These are phyloP conservation scores for Trypanosoma rangeli DNA, from an alignment of 208 protist genomes.

Conservation along the genomic window DNA sequence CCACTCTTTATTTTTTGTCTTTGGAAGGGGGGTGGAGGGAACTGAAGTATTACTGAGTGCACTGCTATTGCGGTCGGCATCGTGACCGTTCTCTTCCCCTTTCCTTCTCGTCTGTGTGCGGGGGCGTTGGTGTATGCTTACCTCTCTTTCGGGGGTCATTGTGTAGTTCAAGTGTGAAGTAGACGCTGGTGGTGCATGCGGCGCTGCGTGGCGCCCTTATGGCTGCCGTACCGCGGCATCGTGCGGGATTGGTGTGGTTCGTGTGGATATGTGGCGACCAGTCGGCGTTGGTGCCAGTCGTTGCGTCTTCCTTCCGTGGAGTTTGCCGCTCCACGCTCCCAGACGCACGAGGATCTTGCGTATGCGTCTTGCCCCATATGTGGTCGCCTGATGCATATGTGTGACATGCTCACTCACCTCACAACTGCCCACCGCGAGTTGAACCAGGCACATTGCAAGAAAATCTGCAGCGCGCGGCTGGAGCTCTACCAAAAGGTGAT, in stretches of 20 bases:
- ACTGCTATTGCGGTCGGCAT: not conserved
- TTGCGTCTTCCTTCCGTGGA: slow-evolving; percentile 29
- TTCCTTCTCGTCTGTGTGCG: not conserved
- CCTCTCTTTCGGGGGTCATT: not conserved
- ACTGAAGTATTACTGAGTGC: not conserved
- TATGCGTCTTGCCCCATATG: slow-evolving; percentile 74
- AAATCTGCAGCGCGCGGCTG: slow-evolving; percentile 62
- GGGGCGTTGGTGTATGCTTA: not conserved
- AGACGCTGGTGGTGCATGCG: slow-evolving; percentile 19
- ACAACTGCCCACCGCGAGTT: slow-evolving; percentile 52
- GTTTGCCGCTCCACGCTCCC: slow-evolving; percentile 42
- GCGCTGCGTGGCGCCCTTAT: slow-evolving; percentile 10
- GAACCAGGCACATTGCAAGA: slow-evolving; percentile 42
- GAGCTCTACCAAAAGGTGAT: slow-evolving; percentile 58
- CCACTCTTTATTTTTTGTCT: not conserved
- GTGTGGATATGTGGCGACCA: not conserved
- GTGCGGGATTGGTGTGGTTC: not conserved
- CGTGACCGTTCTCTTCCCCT: not conserved
- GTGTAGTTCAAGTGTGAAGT: not conserved
- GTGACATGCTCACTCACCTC: slow-evolving; percentile 75
- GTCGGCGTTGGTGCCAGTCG: slow-evolving; percentile 14
- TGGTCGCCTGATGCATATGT: slow-evolving; percentile 43
- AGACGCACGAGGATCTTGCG: slow-evolving; percentile 66
- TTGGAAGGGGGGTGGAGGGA: not conserved
- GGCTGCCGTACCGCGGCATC: not conserved